Base-by-base conservation (phyloP, 148 eudicot species). In the Diospyros lotus region DNA sequence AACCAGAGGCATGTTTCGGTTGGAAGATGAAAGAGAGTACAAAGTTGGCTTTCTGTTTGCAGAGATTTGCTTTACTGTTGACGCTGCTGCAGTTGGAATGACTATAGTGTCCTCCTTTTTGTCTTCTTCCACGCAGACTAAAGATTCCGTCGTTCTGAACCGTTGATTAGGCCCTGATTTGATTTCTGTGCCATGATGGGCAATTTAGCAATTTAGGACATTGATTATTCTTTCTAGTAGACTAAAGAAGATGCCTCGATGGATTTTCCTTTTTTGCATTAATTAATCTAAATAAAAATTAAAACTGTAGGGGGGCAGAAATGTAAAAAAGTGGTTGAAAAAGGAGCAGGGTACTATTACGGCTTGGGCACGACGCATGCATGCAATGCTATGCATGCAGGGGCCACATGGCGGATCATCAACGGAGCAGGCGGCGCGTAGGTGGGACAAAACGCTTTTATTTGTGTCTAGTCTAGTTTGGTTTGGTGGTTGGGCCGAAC, bases 11-110 rank as follows among this genome's bases (percentile, higher is more conserved):
- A 82, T 82, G 81, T 82, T 67, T 55, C 76, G 60, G 69, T 65
- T 52, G 67, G 78, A 78, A 82, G 51, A 66, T 78, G 84, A 75
- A 78, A 78, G 73, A 70, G 69, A 28, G 28, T 28, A 28, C 69
- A 69, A 14, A 55, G 18, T 46, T 62, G 68, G 65, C 68, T 43
- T 59, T 67, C 56, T n/a, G 9, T 61, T 50, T 66, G 75, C 84
- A 81, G 84, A 73, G 80, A 70, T 77, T 68, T 74, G 63, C 77
- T 60, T 72, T 44, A 48, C 52, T 48, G 8, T 48, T 48, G 52
- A 48, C 52, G 52, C 52, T 48, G 52, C 8, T 48, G 4, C 6
- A 48, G 0, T 48, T 48, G 52, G 52, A 48, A 4, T 4, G 8
- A 48, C 8, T 48, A 4, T 48, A 48, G 8, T 4, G 8, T 48